Percentiles rank a stretch among this genome's conserved stretches.
These are phyloP conservation scores for Phytophthora melonis DNA, from an alignment of 352 stramenopile genomes.

Conservation along the genomic window DNA sequence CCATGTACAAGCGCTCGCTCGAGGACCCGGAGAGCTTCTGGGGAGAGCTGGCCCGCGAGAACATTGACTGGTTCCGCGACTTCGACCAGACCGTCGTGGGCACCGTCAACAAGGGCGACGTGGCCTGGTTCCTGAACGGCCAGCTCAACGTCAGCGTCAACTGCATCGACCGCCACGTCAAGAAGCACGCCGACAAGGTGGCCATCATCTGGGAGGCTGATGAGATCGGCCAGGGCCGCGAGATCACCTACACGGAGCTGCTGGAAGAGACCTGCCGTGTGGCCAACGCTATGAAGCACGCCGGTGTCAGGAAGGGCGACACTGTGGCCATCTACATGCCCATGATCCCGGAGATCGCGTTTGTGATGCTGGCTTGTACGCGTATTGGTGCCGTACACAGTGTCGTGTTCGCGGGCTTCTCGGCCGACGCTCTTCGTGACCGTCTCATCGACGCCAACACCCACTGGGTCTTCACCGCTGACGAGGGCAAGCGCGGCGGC, in stretches of 20 bases:
- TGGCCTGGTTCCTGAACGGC: slow-evolving; percentile 95
- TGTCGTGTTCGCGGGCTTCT: slow-evolving; percentile 98
- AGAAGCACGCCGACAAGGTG: slow-evolving; percentile 79
- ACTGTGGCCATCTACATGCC: slow-evolving; percentile 99
- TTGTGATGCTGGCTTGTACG: slow-evolving; percentile 98
- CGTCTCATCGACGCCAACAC: slow-evolving; percentile 93
- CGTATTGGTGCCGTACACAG: slow-evolving; percentile 97
- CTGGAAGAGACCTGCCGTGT: slow-evolving; percentile 86
- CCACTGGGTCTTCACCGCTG: slow-evolving; percentile 94
- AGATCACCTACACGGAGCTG: slow-evolving; percentile 60
- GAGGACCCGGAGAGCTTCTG: slow-evolving; percentile 94
- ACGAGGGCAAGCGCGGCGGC: slow-evolving; percentile 94
- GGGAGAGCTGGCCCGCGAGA: slow-evolving; percentile 87
- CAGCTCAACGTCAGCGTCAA: slow-evolving; percentile 96
- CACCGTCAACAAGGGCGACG: slow-evolving; percentile 90
- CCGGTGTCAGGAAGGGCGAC: slow-evolving; percentile 93
- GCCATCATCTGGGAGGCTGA: slow-evolving; percentile 98
- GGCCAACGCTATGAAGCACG: slow-evolving; percentile 95
- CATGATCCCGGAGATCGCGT: slow-evolving; percentile 98
- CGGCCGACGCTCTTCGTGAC: slow-evolving; percentile 94
- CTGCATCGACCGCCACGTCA: slow-evolving; percentile 96
- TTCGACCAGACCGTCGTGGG: slow-evolving; percentile 92
- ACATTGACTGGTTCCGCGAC: slow-evolving; percentile 94
- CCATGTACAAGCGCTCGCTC: slow-evolving; percentile 90
- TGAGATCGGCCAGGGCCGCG: slow-evolving; percentile 91